These are phyloP conservation scores for Solanum hybrid DNA, from an alignment of 305 asterid species.

Conservation along the genomic window DNA sequence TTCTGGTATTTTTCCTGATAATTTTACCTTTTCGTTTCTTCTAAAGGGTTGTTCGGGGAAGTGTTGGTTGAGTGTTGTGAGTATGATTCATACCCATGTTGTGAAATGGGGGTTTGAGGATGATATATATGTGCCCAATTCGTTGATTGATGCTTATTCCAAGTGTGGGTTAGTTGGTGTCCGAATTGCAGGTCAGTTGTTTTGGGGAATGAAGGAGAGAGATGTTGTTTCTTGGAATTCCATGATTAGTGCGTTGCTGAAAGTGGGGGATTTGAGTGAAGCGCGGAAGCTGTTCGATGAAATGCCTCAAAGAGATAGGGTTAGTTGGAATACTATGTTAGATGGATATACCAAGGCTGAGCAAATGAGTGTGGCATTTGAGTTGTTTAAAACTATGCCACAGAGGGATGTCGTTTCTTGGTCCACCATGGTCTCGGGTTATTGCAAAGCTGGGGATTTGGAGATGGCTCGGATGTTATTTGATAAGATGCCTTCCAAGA, in stretches of 20 bases:
- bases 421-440: conserved; percentile 66
- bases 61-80: conserved; percentile 27
- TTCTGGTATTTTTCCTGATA: conserved; percentile 51
- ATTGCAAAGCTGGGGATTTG: conserved; percentile 47
- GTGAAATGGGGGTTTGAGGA: conserved; percentile 40
- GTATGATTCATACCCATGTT: conserved; percentile 48
- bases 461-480: conserved; percentile 62
- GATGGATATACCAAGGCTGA: conserved; percentile 71
- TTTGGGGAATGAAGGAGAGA: conserved; percentile 39
- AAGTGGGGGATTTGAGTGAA: conserved; percentile 37
- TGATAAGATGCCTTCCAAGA: conserved; percentile 74
- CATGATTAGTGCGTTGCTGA: conserved; percentile 57
- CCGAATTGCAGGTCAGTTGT: conserved; percentile 33
- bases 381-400: conserved; percentile 50
- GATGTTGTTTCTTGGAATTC: conserved; percentile 63
- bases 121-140: conserved; percentile 49
- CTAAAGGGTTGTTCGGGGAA: conserved; percentile 44
- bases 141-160: conserved; percentile 60
- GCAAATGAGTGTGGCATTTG: conserved; percentile 44
- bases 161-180: conserved; percentile 50
- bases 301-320: conserved; percentile 60
- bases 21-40: conserved; percentile 49
- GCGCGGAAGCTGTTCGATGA: conserved; percentile 64
- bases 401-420: conserved; percentile 66
- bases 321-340: conserved; percentile 74